phyloP scores from a whole-genome alignment of 441 rosid species.

The Pelargonium myrrhifolium region DNA sequence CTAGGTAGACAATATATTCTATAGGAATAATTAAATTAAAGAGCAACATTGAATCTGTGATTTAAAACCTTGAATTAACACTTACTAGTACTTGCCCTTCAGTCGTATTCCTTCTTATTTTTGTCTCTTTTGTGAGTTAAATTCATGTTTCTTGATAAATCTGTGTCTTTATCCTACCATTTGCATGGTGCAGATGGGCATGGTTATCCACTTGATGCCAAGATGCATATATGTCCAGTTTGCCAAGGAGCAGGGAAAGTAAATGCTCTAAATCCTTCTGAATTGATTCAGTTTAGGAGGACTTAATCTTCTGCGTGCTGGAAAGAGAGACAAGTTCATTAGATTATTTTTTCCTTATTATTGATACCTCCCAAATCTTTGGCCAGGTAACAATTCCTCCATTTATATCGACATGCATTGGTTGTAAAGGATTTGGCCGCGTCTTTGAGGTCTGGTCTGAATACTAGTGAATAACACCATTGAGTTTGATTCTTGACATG shows the following conservation, averaged over 20 bases:
- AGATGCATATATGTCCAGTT: slow-evolving; percentile 49
- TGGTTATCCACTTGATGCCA: slow-evolving; percentile 64
- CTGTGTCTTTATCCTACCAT: slow-evolving; percentile 10
- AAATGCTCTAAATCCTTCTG: slow-evolving; percentile 31
- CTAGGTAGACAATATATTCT: neutral
- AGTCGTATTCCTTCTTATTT: neutral
- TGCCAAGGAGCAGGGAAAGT: slow-evolving; percentile 82
- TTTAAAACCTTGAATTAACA: neutral
- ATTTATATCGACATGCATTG: slow-evolving; percentile 65
- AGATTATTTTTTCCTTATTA: slow-evolving; percentile 1
- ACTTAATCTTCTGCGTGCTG: neutral
- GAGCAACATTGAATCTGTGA: neutral
- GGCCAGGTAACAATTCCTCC: slow-evolving; percentile 86
- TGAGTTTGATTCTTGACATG: slow-evolving; percentile 7
- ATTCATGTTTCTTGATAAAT: neutral
- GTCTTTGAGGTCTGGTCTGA: slow-evolving; percentile 51
- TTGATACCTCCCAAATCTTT: slow-evolving; percentile 17
- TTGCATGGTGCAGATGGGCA: slow-evolving; percentile 54
- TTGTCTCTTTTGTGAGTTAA: neutral
- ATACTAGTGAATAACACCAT: slow-evolving; percentile 11
- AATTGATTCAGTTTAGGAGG: slow-evolving; percentile 18
- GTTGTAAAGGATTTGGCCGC: slow-evolving; percentile 66
- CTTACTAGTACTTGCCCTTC: neutral
- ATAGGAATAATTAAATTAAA: neutral
- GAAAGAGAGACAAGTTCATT: slow-evolving; percentile 4